These are phyloP conservation scores for Ormosia semicastrata DNA, from an alignment of 306 rosid genomes.

Conservation along the genomic window DNA sequence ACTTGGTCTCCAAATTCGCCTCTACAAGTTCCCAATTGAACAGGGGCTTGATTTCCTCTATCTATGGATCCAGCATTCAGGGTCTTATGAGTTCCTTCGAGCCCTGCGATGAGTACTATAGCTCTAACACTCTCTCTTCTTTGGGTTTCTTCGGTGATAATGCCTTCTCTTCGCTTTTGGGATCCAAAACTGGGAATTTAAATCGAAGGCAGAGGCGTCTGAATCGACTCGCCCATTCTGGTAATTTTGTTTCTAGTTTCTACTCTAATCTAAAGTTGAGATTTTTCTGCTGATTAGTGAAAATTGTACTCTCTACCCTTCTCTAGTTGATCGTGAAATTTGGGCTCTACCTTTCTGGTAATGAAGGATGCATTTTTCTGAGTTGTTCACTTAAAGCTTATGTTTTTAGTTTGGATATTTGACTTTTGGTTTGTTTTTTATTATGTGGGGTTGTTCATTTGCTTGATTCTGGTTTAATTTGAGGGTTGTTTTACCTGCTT, in stretches of 20 bases:
- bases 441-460: slow-evolving; percentile 8
- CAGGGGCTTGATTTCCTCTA: slow-evolving; percentile 44
- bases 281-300: background rate
- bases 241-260: slow-evolving; percentile 29
- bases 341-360: background rate
- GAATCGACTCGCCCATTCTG: slow-evolving; percentile 48
- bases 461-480: background rate
- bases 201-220: slow-evolving; percentile 56
- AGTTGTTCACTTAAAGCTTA: background rate
- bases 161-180: slow-evolving; percentile 50
- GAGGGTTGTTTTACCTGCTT: slow-evolving; percentile 25
- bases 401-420: slow-evolving; percentile 32
- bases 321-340: slow-evolving; percentile 12
- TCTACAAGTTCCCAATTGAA: slow-evolving; percentile 34
- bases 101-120: slow-evolving; percentile 64
- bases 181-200: slow-evolving; percentile 46
- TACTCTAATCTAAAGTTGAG: background rate
- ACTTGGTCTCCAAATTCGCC: slow-evolving; percentile 37
- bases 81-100: slow-evolving; percentile 63
- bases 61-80: slow-evolving; percentile 78
- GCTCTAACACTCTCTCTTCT: slow-evolving; percentile 45
- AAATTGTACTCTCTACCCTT: too few relatives aligned
- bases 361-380: background rate
- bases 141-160: slow-evolving; percentile 45
- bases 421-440: background rate